phyloP scores from a whole-genome alignment of 2,329 filamentous ascomycete genomes.

The Aotearoamyces nothofagi region DNA sequence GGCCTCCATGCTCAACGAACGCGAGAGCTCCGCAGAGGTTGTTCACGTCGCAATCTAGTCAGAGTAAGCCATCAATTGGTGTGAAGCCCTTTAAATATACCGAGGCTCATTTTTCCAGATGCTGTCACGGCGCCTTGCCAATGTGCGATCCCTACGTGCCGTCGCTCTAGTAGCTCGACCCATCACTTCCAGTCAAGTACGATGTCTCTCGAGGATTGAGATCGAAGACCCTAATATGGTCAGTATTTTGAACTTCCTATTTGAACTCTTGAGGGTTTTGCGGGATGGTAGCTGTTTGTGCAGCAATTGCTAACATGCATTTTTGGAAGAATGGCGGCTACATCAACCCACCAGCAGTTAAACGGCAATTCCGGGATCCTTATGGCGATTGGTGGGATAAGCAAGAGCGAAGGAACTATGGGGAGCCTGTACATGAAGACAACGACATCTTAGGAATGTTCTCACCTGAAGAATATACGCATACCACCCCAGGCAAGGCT shows the following conservation, averaged over 20 bases:
- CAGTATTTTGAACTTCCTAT: conserved; percentile 18
- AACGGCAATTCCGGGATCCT: conserved; percentile 86
- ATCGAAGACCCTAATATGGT: conserved; percentile 54
- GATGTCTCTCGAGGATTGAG: conserved; percentile 27
- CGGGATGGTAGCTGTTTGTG: not conserved
- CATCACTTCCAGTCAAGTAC: conserved; percentile 21
- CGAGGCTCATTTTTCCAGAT: too few relatives aligned
- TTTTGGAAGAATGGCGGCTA: conserved; percentile 64
- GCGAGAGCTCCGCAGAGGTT: too few relatives aligned
- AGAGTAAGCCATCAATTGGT: too few relatives aligned
- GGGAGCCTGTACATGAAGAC: conserved; percentile 93
- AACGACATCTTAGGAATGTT: conserved; percentile 87
- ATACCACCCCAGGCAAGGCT: conserved; percentile 57
- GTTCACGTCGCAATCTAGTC: too few relatives aligned
- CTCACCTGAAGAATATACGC: conserved; percentile 78
- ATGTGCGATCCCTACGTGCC: conserved; percentile 22
- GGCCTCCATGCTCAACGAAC: too few relatives aligned
- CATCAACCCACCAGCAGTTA: conserved; percentile 63
- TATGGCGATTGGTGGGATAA: conserved; percentile 94
- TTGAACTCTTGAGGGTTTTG: not conserved
- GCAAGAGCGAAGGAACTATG: conserved; percentile 93
- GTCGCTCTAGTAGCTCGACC: conserved; percentile 15
- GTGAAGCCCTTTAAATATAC: too few relatives aligned
- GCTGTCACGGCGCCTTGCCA: conserved; percentile 26
- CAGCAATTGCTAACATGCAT: conserved; percentile 2